Evolutionary conservation across 805 yeast genomes (phyloP).

Genomic region (Myxozyma neotropica): DNA sequence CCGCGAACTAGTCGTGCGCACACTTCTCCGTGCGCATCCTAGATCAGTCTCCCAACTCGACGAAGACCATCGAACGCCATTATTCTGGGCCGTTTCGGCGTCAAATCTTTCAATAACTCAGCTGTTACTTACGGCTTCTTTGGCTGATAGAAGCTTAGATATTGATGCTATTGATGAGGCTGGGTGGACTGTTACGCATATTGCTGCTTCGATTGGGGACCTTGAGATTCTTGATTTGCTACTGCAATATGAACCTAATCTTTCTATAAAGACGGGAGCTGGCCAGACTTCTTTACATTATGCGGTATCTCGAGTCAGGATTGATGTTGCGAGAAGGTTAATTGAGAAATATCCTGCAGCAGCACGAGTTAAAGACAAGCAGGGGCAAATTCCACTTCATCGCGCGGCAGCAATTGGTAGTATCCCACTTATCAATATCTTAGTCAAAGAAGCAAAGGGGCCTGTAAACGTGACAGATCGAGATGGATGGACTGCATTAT

Average conservation of each 20-base stretch:
- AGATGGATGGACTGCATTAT: constrained; percentile 83
- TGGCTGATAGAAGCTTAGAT: constrained; percentile 27
- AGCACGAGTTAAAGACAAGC: constrained; percentile 65
- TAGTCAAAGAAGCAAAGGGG: constrained; percentile 57
- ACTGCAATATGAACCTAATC: constrained; percentile 57
- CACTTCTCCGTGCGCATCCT: constrained; percentile 55
- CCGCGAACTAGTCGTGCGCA: constrained; percentile 54
- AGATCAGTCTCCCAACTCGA: constrained; percentile 55
- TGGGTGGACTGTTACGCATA: constrained; percentile 85
- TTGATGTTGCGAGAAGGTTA: constrained; percentile 56
- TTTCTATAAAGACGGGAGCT: constrained; percentile 60
- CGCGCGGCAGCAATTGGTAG: constrained; percentile 84
- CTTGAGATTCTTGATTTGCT: constrained; percentile 54
- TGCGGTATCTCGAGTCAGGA: constrained; percentile 71
- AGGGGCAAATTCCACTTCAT: constrained; percentile 68
- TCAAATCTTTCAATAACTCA: constrained; percentile 57
- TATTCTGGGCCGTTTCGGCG: constrained; percentile 86
- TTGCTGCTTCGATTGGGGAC: constrained; percentile 76
- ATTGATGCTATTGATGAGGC: constrained; percentile 73
- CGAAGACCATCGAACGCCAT: constrained; percentile 74
- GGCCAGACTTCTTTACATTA: constrained; percentile 78
- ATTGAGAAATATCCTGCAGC: constrained; percentile 58
- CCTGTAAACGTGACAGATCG: constrained; percentile 70
- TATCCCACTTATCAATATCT: constrained; percentile 54
- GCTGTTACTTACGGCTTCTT: constrained; percentile 40